phyloP scores from a whole-genome alignment of 257 asterid genomes.

The Nicotiana otophora region DNA sequence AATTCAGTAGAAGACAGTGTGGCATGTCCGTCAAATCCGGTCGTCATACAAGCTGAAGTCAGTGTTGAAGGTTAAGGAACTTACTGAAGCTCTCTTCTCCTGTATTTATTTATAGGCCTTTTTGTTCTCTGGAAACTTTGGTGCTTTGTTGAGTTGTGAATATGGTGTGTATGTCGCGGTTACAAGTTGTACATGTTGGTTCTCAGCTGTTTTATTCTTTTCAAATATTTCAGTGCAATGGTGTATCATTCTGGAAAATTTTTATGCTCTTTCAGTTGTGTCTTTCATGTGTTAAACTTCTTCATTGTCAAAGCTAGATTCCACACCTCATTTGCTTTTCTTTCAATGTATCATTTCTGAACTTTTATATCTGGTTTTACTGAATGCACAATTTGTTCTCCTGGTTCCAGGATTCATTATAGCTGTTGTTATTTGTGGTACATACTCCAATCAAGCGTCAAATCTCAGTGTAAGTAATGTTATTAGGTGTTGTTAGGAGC shows the following conservation, averaged over 20 bases:
- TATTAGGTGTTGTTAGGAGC: no score
- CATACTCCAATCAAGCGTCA: no score
- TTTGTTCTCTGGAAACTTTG: background rate
- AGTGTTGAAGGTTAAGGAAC: conserved; percentile 39
- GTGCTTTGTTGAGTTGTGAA: conserved; percentile 11
- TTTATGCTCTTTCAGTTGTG: background rate
- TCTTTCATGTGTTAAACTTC: background rate
- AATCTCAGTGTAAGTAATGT: no score
- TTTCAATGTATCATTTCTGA: background rate
- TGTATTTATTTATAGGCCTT: conserved; percentile 14
- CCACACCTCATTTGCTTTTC: background rate
- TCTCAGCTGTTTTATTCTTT: conserved; percentile 4
- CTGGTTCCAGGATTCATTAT: background rate
- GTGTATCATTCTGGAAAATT: background rate
- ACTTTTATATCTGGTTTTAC: background rate
- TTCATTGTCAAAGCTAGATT: background rate
- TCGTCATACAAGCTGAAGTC: conserved; percentile 26
- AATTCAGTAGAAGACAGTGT: conserved; percentile 17
- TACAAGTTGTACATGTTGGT: conserved; percentile 8
- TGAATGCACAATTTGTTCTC: background rate
- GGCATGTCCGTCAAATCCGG: conserved; percentile 16
- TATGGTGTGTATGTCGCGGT: conserved; percentile 8
- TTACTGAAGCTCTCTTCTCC: background rate
- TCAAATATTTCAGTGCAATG: background rate
- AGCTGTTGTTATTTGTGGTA: background rate